phyloP scores from a whole-genome alignment of 2,329 filamentous ascomycete species.

The Fusarium nanum region DNA sequence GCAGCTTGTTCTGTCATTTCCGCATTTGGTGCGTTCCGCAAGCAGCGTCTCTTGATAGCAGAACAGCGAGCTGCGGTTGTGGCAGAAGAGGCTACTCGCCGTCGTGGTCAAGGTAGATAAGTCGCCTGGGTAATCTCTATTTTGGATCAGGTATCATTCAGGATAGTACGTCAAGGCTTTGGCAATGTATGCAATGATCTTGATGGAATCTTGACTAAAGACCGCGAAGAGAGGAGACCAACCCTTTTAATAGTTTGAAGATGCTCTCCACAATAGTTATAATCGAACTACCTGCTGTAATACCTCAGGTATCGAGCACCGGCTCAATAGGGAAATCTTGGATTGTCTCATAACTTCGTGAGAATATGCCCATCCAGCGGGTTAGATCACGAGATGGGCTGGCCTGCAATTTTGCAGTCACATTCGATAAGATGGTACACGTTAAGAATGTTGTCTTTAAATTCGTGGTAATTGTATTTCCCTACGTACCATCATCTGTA shows the following conservation, averaged over 20 bases:
- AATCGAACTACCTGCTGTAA: background rate
- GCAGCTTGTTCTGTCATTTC: constrained; percentile 55
- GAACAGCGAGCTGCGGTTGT: constrained; percentile 40
- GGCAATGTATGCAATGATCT: background rate
- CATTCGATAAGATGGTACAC: background rate
- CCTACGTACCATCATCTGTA: constrained; percentile 42
- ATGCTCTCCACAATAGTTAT: background rate
- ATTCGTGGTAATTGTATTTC: constrained; percentile 52
- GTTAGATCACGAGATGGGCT: background rate
- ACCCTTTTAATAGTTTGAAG: background rate
- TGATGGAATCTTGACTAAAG: background rate
- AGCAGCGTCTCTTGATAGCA: constrained; percentile 28
- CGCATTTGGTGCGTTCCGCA: constrained; percentile 55
- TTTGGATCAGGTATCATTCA: background rate
- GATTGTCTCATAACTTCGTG: background rate
- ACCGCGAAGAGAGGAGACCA: background rate
- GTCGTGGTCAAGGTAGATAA: constrained; percentile 19
- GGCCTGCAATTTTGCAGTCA: background rate
- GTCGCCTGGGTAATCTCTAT: background rate
- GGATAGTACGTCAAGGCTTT: background rate
- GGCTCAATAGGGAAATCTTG: background rate
- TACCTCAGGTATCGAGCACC: background rate
- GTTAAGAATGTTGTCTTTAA: background rate
- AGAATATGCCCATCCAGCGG: background rate
- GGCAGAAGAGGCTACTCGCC: constrained; percentile 30